These are phyloP conservation scores for Takakia lepidozioides DNA, from an alignment of 225 moss, liverwort and hornwort genomes.

Conservation along the genomic window DNA sequence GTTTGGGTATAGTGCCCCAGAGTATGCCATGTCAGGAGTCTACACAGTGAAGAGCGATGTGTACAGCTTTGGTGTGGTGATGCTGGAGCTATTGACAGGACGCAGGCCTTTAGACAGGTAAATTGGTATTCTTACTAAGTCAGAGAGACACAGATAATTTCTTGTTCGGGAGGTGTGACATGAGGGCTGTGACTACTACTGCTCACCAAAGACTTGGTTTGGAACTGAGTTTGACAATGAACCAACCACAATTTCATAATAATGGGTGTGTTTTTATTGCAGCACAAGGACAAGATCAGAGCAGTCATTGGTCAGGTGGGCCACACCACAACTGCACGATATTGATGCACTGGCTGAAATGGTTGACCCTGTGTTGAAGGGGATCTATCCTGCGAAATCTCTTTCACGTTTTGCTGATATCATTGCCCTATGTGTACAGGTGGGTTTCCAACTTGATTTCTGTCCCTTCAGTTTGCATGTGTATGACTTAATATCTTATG, in stretches of 20 bases:
- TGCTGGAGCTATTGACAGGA: slow-evolving; percentile 64
- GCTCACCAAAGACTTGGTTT: too few species aligned
- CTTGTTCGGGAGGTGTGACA: too few species aligned
- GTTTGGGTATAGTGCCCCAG: slow-evolving; percentile 48
- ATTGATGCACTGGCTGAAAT: slow-evolving; percentile 69
- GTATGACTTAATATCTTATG: too few species aligned
- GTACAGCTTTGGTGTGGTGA: slow-evolving; percentile 64
- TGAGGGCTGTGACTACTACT: too few species aligned
- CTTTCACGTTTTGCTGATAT: slow-evolving; percentile 76
- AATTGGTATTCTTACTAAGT: not conserved
- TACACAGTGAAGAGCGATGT: slow-evolving; percentile 57
- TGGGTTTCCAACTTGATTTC: too few species aligned
- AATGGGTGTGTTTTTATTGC: slow-evolving; percentile 4
- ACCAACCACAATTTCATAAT: not conserved
- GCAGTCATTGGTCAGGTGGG: slow-evolving; percentile 79
- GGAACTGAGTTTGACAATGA: too few species aligned
- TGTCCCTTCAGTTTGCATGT: too few species aligned
- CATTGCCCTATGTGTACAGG: slow-evolving; percentile 77
- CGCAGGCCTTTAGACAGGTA: slow-evolving; percentile 58
- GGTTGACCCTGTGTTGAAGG: slow-evolving; percentile 74
- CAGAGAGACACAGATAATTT: too few species aligned
- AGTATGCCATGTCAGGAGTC: slow-evolving; percentile 47
- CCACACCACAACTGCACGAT: slow-evolving; percentile 75
- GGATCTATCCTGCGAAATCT: slow-evolving; percentile 77
- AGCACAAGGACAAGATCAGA: slow-evolving; percentile 68